These are phyloP conservation scores for Calophaca sinica DNA, from an alignment of 306 rosid species.

Conservation along the genomic window DNA sequence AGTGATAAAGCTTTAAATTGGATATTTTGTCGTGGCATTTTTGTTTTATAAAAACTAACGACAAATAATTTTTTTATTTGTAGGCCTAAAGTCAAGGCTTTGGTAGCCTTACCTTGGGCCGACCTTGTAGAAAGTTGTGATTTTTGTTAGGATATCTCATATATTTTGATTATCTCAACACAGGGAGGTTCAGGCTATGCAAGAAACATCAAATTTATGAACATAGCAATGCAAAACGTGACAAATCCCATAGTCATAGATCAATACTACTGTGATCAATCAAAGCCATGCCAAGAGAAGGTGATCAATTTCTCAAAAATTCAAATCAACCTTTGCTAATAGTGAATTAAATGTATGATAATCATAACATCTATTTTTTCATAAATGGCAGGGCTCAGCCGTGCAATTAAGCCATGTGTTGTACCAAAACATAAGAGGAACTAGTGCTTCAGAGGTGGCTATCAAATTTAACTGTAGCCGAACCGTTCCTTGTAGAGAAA, in stretches of 20 bases:
- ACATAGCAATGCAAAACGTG: constrained; percentile 70
- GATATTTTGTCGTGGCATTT: no score
- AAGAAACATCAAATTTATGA: constrained; percentile 63
- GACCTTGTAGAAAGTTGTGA: not conserved
- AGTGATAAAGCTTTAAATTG: no score
- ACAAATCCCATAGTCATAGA: constrained; percentile 83
- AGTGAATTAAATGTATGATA: not conserved
- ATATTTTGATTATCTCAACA: constrained; percentile 15
- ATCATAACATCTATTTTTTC: not conserved
- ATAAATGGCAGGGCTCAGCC: constrained; percentile 54
- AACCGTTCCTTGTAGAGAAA: constrained; percentile 55
- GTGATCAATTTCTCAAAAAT: constrained; percentile 42
- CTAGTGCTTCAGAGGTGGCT: constrained; percentile 79
- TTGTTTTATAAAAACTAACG: no score
- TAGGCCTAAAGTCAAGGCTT: no score
- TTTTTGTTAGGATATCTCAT: not conserved
- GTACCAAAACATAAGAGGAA: constrained; percentile 73
- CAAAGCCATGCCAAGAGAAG: constrained; percentile 62
- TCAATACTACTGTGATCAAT: constrained; percentile 81
- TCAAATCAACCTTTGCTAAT: not conserved
- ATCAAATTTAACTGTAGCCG: constrained; percentile 74
- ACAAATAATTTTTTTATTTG: no score
- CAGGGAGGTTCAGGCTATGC: constrained; percentile 90
- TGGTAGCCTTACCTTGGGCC: no score
- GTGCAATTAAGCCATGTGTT: constrained; percentile 70